phyloP scores from a whole-genome alignment of 176 grass and related monocot species.

The Cenchrus fungigraminus region DNA sequence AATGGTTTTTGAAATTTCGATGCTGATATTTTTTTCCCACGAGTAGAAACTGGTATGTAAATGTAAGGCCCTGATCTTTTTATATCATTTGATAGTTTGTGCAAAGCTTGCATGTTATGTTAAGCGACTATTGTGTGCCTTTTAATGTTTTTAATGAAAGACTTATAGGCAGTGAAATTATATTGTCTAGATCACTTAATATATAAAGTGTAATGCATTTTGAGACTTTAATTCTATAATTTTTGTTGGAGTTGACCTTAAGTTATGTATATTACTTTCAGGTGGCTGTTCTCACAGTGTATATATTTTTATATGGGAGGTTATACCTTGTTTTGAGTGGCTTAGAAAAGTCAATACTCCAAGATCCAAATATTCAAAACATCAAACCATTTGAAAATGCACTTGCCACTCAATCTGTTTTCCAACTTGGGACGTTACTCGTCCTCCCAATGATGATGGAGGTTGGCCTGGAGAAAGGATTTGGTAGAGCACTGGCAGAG shows the following conservation, averaged over 20 bases:
- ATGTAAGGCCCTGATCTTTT: constrained; percentile 31
- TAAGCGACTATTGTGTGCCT: not conserved
- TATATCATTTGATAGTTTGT: constrained; percentile 14
- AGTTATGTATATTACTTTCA: constrained; percentile 41
- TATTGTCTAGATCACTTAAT: constrained; percentile 22
- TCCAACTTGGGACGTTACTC: constrained; percentile 69
- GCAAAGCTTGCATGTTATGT: constrained; percentile 20
- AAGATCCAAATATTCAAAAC: constrained; percentile 59
- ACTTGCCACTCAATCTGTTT: constrained; percentile 71
- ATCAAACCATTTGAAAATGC: constrained; percentile 64
- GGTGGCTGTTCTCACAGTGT: constrained; percentile 69
- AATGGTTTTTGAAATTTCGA: not conserved
- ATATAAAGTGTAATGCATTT: constrained; percentile 8
- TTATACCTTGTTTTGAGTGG: constrained; percentile 79
- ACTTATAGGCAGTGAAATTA: not conserved
- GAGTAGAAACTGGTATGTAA: constrained; percentile 15
- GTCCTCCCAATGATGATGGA: constrained; percentile 75
- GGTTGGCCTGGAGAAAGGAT: constrained; percentile 72
- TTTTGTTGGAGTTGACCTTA: not conserved
- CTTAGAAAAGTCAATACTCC: constrained; percentile 64
- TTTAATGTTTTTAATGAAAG: not conserved
- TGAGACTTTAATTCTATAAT: not conserved
- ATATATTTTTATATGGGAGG: constrained; percentile 72
- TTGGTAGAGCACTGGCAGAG: constrained; percentile 66
- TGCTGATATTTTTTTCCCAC: not conserved